phyloP scores from a whole-genome alignment of 768 basidiomycete species.

The Boletus barrowsii region DNA sequence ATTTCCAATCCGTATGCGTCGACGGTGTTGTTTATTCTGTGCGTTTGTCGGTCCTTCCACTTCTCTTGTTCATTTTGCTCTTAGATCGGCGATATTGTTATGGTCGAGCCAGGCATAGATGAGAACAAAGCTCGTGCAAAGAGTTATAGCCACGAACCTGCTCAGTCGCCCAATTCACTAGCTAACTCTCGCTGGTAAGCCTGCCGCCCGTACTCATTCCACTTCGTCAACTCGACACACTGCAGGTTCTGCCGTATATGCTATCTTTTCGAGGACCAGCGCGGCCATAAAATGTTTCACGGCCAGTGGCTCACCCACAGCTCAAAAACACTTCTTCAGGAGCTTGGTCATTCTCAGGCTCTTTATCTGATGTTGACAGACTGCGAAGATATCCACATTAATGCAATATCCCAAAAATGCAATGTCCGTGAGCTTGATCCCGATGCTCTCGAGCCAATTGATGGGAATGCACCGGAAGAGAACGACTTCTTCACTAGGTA shows the following conservation, averaged over 20 bases:
- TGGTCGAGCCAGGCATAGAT: conserved; percentile 59
- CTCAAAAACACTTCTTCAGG: conserved; percentile 60
- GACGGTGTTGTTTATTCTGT: conserved; percentile 61
- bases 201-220: not conserved
- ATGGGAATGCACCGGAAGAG: conserved; percentile 37
- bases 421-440: conserved; percentile 42
- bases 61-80: conserved; percentile 8
- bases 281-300: conserved; percentile 54
- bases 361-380: conserved; percentile 50
- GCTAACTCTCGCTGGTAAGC: conserved; percentile 61
- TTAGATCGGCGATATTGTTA: conserved; percentile 61
- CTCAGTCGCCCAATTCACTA: conserved; percentile 51
- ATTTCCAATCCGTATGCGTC: conserved; percentile 47
- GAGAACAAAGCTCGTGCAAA: conserved; percentile 39
- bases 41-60: conserved; percentile 15
- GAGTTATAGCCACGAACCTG: conserved; percentile 37
- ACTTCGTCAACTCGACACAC: not conserved
- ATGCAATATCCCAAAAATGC: conserved; percentile 57
- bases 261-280: conserved; percentile 52
- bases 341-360: conserved; percentile 60
- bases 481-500: conserved; percentile 61
- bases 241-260: conserved; percentile 71
- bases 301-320: conserved; percentile 70
- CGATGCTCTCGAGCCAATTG: conserved; percentile 46
- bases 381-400: conserved; percentile 55